phyloP scores from a whole-genome alignment of 345 rosid species.

The Pistacia atlantica region DNA sequence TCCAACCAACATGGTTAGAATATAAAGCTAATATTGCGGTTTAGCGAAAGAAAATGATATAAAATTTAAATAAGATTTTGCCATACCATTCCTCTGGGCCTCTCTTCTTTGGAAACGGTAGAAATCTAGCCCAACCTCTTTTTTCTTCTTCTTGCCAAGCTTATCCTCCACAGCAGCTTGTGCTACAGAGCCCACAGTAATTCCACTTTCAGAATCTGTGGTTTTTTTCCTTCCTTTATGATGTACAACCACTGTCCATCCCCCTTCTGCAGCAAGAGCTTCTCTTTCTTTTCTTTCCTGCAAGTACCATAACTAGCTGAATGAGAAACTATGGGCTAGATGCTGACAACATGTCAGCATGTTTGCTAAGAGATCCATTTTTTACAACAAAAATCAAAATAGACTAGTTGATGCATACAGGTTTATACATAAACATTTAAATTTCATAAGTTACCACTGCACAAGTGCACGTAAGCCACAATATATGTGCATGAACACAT shows the following conservation, averaged over 20 bases:
- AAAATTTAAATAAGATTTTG: not conserved
- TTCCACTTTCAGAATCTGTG: conserved; percentile 77
- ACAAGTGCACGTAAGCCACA: conserved; percentile 5
- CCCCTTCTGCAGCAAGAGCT: conserved; percentile 88
- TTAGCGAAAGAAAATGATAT: too few relatives aligned
- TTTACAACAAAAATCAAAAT: not conserved
- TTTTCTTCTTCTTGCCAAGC: conserved; percentile 69
- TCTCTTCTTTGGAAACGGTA: conserved; percentile 93
- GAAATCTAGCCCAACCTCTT: conserved; percentile 71
- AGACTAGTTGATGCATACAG: not conserved
- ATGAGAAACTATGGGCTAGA: conserved; percentile 16
- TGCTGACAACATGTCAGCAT: not conserved
- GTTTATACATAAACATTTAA: not conserved
- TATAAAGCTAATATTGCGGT: not conserved
- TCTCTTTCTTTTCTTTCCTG: conserved; percentile 83
- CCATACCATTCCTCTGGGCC: conserved; percentile 80
- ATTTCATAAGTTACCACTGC: not conserved
- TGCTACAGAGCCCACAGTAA: conserved; percentile 76
- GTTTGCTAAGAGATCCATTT: not conserved
- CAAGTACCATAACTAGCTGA: conserved; percentile 15
- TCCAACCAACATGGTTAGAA: not conserved
- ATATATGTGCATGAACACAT: not conserved
- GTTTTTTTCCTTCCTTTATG: conserved; percentile 96
- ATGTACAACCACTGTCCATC: conserved; percentile 95
- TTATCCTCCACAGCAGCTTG: conserved; percentile 64